Evolutionary conservation across 805 yeast species (phyloP), one percentile per base, ranked within the genome.

Genomic region (Metschnikowia orientalis): DNA sequence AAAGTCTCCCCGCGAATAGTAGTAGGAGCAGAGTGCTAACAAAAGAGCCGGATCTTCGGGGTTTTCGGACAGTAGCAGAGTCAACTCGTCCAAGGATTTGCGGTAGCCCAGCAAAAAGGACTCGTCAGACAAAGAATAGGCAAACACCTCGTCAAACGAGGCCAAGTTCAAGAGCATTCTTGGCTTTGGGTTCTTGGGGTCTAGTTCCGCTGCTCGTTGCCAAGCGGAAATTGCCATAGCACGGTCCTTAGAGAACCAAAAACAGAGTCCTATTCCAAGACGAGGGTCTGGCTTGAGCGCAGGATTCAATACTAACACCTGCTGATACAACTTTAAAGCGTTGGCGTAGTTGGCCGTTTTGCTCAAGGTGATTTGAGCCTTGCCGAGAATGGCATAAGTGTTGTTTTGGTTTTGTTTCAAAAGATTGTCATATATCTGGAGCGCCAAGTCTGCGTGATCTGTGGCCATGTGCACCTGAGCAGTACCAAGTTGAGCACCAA

Each of bases 181-280:
- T 3, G 88, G 88, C 38, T 77, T 73, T 11, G 69, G 53, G 44
- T 77, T 77, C 15, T 63, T 52, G 4, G 81, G 77, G 42, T 81
- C 75, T 25, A 90, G 57, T 52, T 80, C 82, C 19, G 79, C 59
- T 1, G 86, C 72, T 50, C 97, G 73, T 41, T 75, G 73, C 97
- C 97, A 92, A 0, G 97, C 81, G 30, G 65, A 63, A 5, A 72
- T 51, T 0, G 98, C 97, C 64, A 86, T 73, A 32, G 72, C 73
- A 42, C 75, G 73, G 55, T 86, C 95, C 32, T 81, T 81, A 41
- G 92, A 63, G 40, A 75, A 75, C 97, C 97, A 92, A 54, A 80
- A 90, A 57, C 97, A 89, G 44, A 92, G 63, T 21, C 98, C 99
- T 40, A 90, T 77, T 18, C 97, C 99, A 40, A 92, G 73, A 57